Evolutionary conservation across 2,329 filamentous ascomycete species (phyloP).

Genomic region (Lachnum nothofagi): DNA sequence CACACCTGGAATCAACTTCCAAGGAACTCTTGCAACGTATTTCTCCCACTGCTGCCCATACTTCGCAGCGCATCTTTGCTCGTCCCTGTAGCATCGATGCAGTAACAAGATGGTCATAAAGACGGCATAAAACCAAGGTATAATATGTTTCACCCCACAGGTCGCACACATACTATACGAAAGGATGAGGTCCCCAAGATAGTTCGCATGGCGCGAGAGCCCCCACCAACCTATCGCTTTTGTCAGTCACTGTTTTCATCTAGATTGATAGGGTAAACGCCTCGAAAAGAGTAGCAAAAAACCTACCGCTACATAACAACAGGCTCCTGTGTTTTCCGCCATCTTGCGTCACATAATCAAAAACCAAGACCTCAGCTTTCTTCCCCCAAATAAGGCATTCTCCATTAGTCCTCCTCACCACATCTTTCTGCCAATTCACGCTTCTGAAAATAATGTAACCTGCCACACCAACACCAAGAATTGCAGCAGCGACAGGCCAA

Average conservation of each 20-base stretch:
- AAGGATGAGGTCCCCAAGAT: constrained; percentile 38
- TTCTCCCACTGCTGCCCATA: constrained; percentile 42
- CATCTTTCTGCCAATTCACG: constrained; percentile 43
- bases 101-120: constrained; percentile 42
- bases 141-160: constrained; percentile 34
- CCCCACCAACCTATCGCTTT: constrained; percentile 38
- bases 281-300: too few species aligned
- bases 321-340: constrained; percentile 38
- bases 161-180: constrained; percentile 40
- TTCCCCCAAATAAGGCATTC: constrained; percentile 41
- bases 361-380: constrained; percentile 36
- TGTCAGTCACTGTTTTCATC: too few species aligned
- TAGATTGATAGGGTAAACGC: too few species aligned
- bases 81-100: constrained; percentile 43
- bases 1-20: constrained; percentile 43
- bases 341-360: constrained; percentile 39
- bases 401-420: constrained; percentile 37
- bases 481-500: constrained; percentile 22
- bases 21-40: constrained; percentile 40
- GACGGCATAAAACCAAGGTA: constrained; percentile 43
- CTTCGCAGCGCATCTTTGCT: constrained; percentile 40
- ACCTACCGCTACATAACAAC: constrained; percentile 29
- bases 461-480: constrained; percentile 32
- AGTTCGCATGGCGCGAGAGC: constrained; percentile 38
- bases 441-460: constrained; percentile 43